Base-by-base conservation (phyloP, 345 rosid genomes). In the Euphorbia tirucalli region DNA sequence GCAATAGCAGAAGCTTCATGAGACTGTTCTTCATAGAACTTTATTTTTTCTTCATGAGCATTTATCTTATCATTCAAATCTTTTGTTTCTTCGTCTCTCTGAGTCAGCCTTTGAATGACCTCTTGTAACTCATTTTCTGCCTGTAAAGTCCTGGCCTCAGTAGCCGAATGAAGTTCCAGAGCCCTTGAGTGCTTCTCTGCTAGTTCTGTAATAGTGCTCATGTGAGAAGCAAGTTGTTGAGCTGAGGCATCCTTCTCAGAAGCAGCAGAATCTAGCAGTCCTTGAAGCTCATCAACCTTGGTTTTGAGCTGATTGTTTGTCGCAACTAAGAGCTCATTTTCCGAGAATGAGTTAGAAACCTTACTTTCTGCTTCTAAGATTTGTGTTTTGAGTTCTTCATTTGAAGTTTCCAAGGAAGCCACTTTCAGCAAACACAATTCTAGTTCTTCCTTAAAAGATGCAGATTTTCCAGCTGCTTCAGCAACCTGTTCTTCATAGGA, bases 231-330 rank as follows among this genome's bases (percentile, higher is more conserved):
- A 70, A 88, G 64, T 79, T 84, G 86, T 74, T 81, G 83, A 78
- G 86, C 60, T 10, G 83, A 74, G 64, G 73, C 71, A 71, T 96
- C 99, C 84, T 86, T 93, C 79, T 96, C 96, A 28, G 83, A 87
- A 70, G 76, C 69, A 60, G 86, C 76, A 63, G 89, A 73, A 75
- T 77, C 78, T 39, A 91, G 77, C 78, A 85, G 72, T 68, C 86
- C 92, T 69, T 93, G 85, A 71, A 93, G 94, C 74, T 93, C 98
- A 59, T 86, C 87, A 27, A 91, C 80, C 82, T 84, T 87, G 68
- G 67, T 77, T 77, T 90, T 90, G n/a, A 93, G 96, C 74, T 93
- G 95, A 73, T 76, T 82, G 81, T 89, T 96, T 55, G 95, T 86
- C 85, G 85, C 92, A 25, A 81, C 87, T 61, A 93, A 78, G 31